These are phyloP conservation scores for Mortierella antarctica DNA, from an alignment of 192 early-diverging fungal species.

Conservation along the genomic window DNA sequence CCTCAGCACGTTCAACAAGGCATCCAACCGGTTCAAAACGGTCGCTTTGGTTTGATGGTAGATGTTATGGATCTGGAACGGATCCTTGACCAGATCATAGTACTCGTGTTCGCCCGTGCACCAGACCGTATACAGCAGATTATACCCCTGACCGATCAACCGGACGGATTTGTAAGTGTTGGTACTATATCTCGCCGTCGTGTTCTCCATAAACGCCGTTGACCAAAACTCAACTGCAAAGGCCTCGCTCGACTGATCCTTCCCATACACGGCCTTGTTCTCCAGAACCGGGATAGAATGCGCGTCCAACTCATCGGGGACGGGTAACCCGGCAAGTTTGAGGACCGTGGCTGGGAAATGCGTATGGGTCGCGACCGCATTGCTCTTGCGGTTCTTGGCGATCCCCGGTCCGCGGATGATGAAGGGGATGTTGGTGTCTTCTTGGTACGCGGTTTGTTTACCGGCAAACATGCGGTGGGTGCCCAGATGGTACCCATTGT, in stretches of 20 bases:
- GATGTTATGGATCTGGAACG: constrained; percentile 66
- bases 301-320: constrained; percentile 64
- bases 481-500: constrained; percentile 79
- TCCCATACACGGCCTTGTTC: constrained; percentile 51
- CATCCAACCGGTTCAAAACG: constrained; percentile 68
- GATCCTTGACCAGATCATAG: constrained; percentile 66
- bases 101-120: constrained; percentile 68
- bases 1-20: constrained; percentile 60
- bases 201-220: constrained; percentile 34
- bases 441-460: constrained; percentile 71
- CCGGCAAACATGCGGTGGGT: constrained; percentile 69
- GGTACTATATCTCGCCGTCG: constrained; percentile 9
- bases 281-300: constrained; percentile 63
- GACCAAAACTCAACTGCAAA: constrained; percentile 66
- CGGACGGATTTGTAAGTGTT: constrained; percentile 69
- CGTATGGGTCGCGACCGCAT: constrained; percentile 63
- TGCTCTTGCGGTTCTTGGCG: constrained; percentile 51
- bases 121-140: constrained; percentile 66
- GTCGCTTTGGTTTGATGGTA: constrained; percentile 48
- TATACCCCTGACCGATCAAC: constrained; percentile 59
- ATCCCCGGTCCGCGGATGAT: constrained; percentile 74
- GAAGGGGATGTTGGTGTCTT: constrained; percentile 72
- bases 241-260: constrained; percentile 60
- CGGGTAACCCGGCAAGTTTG: constrained; percentile 57
- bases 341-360: constrained; percentile 72